Conservation (phyloP, 164 flowering plant genomes). For the Chimonanthus praecox region DNA sequence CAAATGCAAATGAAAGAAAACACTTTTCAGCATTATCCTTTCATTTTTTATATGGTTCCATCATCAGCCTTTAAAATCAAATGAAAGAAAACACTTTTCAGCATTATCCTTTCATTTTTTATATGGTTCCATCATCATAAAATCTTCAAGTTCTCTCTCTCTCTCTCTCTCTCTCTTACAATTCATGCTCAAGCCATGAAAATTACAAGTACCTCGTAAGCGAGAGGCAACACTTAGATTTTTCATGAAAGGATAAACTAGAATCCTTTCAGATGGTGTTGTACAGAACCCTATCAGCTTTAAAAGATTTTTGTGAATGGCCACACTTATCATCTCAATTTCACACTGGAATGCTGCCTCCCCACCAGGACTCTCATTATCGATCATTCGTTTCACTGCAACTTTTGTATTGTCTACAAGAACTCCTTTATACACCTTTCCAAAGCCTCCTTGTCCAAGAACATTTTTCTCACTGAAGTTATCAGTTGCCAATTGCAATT, state of each 20-base stretch:
- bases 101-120: neutral
- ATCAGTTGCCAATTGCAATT: constrained; percentile 83
- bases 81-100: neutral
- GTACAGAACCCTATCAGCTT: constrained; percentile 90
- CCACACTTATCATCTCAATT: constrained; percentile 97
- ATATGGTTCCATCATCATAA: too few species aligned
- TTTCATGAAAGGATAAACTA: constrained; percentile 93
- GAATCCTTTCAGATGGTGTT: constrained; percentile 80
- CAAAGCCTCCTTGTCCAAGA: constrained; percentile 97
- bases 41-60: neutral
- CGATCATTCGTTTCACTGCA: constrained; percentile 88
- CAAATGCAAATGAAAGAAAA: neutral
- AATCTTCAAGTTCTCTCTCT: too few species aligned
- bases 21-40: neutral
- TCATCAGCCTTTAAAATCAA: too few species aligned
- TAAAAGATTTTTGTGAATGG: constrained; percentile 80
- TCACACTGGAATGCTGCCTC: constrained; percentile 92
- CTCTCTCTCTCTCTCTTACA: too few species aligned
- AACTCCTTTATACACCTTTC: constrained; percentile 90
- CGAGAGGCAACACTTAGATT: constrained; percentile 86
- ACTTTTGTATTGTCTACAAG: constrained; percentile 71
- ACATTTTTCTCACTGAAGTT: constrained; percentile 81
- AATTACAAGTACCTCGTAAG: constrained; percentile 54
- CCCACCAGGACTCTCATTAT: constrained; percentile 85
- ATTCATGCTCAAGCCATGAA: neutral